These are phyloP conservation scores for Tolypocladium amazonense DNA, from an alignment of 2,329 filamentous ascomycete species.

Conservation along the genomic window DNA sequence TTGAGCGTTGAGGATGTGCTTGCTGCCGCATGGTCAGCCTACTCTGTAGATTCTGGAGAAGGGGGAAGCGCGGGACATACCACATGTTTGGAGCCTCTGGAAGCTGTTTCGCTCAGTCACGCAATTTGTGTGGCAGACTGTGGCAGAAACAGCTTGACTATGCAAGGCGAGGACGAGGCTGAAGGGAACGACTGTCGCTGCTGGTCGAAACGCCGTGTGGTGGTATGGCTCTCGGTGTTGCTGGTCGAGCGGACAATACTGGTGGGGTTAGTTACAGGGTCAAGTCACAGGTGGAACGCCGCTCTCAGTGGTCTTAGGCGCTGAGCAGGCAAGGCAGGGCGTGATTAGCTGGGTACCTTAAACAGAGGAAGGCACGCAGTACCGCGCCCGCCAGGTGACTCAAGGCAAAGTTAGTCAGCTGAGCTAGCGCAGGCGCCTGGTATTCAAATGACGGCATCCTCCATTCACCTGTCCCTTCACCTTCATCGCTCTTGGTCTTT, in stretches of 20 bases:
- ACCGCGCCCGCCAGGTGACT: too few relatives aligned
- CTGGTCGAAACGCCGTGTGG: neutral
- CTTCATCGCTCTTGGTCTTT: neutral
- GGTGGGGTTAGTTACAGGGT: neutral
- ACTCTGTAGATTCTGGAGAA: neutral
- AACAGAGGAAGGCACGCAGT: too few relatives aligned
- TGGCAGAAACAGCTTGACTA: neutral
- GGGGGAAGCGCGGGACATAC: conserved; percentile 13
- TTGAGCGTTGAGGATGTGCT: conserved; percentile 97
- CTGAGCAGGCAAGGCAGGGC: neutral
- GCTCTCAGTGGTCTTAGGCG: neutral
- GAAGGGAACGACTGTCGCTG: neutral
- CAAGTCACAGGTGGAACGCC: neutral
- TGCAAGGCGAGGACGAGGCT: neutral
- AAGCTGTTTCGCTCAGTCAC: neutral
- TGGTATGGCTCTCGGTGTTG: neutral
- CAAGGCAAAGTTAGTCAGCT: neutral
- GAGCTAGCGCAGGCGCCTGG: neutral
- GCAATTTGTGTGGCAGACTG: neutral
- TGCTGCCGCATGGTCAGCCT: conserved; percentile 43
- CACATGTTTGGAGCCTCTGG: conserved; percentile 19
- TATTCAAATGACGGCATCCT: neutral
- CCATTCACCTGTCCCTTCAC: neutral
- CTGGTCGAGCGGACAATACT: neutral
- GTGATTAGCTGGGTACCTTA: neutral